Evolutionary conservation across 1,139 yeast genomes (phyloP).

Genomic region (Suhomyces choctaworum): DNA sequence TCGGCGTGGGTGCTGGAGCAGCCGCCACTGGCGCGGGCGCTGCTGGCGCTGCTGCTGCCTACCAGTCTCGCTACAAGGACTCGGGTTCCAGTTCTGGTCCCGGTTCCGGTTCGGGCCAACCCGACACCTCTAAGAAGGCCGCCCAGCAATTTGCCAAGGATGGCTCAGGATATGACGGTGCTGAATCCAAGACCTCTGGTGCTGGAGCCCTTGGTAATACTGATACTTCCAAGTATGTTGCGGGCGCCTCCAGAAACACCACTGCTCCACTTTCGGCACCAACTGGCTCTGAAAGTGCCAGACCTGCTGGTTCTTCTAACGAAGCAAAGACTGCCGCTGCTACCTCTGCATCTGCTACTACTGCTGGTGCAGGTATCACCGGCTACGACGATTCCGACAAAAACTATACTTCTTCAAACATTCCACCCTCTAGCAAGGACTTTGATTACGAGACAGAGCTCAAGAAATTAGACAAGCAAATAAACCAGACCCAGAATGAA

Average conservation of each 20-base stretch:
- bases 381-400: constrained; percentile 3
- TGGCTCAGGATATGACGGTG: constrained; percentile 1
- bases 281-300: not conserved
- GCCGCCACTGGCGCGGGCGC: constrained; percentile 14
- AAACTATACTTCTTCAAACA: constrained; percentile 10
- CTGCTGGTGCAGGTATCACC: not conserved
- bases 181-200: not conserved
- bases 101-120: not conserved
- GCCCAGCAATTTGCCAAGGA: constrained; percentile 5
- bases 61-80: not conserved
- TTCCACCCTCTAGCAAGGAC: constrained; percentile 21
- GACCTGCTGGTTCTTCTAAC: not conserved
- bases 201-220: not conserved
- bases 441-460: constrained; percentile 27
- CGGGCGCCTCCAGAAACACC: not conserved
- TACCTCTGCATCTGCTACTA: not conserved
- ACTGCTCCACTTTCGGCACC: not conserved
- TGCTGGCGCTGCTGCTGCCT: constrained; percentile 8
- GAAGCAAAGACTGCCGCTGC: not conserved
- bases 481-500: constrained; percentile 28
- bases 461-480: constrained; percentile 25
- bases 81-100: not conserved
- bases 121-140: constrained; percentile 1
- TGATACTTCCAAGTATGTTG: not conserved
- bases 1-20: constrained; percentile 7